Percentiles rank a stretch among this genome's conserved stretches.
Evolutionary conservation across 1,139 yeast species (phyloP).

Genomic region (Lodderomyces theae): DNA sequence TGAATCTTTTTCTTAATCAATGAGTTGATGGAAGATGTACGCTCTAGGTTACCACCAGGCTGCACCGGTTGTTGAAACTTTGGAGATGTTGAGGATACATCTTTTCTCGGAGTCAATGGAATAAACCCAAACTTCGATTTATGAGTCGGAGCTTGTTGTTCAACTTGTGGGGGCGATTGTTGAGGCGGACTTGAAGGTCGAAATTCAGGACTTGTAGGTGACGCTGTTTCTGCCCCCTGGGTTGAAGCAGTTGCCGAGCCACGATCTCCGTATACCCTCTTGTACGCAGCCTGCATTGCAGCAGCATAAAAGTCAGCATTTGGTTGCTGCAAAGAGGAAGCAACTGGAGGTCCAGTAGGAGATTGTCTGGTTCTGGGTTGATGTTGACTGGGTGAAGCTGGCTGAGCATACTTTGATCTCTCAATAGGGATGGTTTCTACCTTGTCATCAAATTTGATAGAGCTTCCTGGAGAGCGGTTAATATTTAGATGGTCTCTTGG

Average conservation of each 20-base stretch:
- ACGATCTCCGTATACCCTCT: conserved; percentile 37
- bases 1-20: conserved; percentile 7
- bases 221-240: background rate
- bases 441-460: conserved; percentile 39
- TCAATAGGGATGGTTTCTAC: conserved; percentile 40
- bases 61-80: background rate
- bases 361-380: conserved; percentile 1
- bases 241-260: conserved; percentile 7
- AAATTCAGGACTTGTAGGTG: background rate
- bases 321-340: conserved; percentile 8
- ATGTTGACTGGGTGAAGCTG: conserved; percentile 5
- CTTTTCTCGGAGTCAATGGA: conserved; percentile 9
- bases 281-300: conserved; percentile 42
- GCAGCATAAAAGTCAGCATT: conserved; percentile 26
- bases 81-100: conserved; percentile 1
- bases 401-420: conserved; percentile 1
- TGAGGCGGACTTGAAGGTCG: conserved; percentile 4
- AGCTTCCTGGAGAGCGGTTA: conserved; percentile 23
- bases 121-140: conserved; percentile 13
- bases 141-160: conserved; percentile 2
- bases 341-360: conserved; percentile 6
- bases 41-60: conserved; percentile 1
- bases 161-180: conserved; percentile 3
- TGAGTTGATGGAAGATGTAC: conserved; percentile 9
- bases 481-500: conserved; percentile 5